These are phyloP conservation scores for Suillus tomentosus DNA, from an alignment of 768 basidiomycete species.

Conservation along the genomic window DNA sequence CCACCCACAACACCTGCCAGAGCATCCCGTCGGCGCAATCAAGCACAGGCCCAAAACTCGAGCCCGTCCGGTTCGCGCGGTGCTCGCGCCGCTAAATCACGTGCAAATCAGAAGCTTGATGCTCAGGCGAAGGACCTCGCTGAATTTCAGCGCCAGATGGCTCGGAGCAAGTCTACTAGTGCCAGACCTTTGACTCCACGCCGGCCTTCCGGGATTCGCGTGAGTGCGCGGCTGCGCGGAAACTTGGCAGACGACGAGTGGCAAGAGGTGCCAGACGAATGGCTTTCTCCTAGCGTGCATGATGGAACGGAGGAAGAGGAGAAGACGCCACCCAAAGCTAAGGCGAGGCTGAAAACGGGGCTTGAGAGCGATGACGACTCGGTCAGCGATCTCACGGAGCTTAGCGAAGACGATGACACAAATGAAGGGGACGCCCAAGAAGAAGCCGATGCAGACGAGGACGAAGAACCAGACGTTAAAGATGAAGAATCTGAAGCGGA, in stretches of 20 bases:
- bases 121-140: conserved; percentile 70
- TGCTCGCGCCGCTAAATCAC: conserved; percentile 66
- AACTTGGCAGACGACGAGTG: conserved; percentile 57
- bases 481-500: conserved; percentile 27
- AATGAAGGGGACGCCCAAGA: conserved; percentile 20
- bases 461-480: conserved; percentile 22
- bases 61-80: conserved; percentile 41
- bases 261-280: conserved; percentile 81
- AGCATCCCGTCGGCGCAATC: conserved; percentile 20
- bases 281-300: conserved; percentile 40
- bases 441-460: conserved; percentile 19
- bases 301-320: conserved; percentile 21
- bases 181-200: conserved; percentile 26
- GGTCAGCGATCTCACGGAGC: conserved; percentile 76
- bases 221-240: conserved; percentile 68
- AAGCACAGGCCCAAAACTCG: conserved; percentile 5
- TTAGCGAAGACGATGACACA: conserved; percentile 51
- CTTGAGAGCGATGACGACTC: conserved; percentile 62
- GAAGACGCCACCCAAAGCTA: conserved; percentile 20
- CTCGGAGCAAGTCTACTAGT: conserved; percentile 14
- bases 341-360: conserved; percentile 45
- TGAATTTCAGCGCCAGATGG: conserved; percentile 54
- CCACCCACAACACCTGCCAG: conserved; percentile 15
- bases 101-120: conserved; percentile 70
- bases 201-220: conserved; percentile 54